Percentiles rank a stretch among this genome's conserved stretches.
phyloP scores from a whole-genome alignment of 345 rosid genomes.

The Linum usitatissimum region DNA sequence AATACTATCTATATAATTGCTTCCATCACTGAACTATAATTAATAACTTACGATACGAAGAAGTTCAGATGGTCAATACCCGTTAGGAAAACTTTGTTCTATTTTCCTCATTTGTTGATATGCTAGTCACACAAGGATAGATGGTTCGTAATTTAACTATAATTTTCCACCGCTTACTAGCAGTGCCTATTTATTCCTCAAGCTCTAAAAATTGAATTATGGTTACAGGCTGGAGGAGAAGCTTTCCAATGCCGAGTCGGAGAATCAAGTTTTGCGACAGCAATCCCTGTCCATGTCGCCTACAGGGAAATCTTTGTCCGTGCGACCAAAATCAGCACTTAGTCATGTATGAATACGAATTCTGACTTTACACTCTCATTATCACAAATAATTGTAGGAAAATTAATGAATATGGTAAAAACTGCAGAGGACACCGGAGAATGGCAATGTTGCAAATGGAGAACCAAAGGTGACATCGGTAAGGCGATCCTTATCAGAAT shows the following conservation, averaged over 20 bases:
- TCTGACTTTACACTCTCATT: conserved; percentile 5
- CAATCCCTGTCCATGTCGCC: conserved; percentile 93
- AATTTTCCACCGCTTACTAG: background rate
- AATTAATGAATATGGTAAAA: conserved; percentile 19
- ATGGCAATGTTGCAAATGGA: conserved; percentile 61
- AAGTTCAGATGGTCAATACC: background rate
- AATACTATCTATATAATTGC: conserved; percentile 3
- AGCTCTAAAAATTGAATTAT: background rate
- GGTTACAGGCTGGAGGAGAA: conserved; percentile 75
- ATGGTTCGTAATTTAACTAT: too few species aligned
- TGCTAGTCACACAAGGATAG: background rate
- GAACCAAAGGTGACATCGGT: conserved; percentile 52
- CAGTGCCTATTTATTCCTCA: conserved; percentile 7
- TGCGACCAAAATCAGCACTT: conserved; percentile 53
- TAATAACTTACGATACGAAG: background rate
- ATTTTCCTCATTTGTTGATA: background rate
- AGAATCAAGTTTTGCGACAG: conserved; percentile 96
- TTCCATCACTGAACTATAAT: background rate
- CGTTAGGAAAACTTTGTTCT: background rate
- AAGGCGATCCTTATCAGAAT: conserved; percentile 17
- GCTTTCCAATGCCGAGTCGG: conserved; percentile 92
- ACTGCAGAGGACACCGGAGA: conserved; percentile 83
- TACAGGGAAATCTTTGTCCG: conserved; percentile 66
- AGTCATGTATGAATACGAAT: conserved; percentile 45
- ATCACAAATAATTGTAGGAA: conserved; percentile 12